Conservation (phyloP, 495 filamentous ascomycete genomes). For the Bryoglossum gracile region DNA sequence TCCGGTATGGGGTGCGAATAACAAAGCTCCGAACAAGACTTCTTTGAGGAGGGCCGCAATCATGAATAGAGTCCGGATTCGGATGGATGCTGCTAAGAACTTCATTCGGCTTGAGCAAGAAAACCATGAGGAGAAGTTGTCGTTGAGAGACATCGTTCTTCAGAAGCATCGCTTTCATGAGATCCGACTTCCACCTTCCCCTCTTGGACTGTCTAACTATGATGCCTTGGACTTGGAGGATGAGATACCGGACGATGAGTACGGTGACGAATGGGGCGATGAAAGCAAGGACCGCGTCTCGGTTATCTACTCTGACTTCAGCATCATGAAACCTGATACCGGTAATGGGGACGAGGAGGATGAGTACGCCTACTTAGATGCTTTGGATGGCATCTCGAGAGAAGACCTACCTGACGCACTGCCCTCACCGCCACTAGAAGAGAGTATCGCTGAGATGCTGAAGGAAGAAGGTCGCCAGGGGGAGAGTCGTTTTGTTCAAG, state of each 20-base stretch:
- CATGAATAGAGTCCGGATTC: slow-evolving; percentile 42
- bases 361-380: slow-evolving; percentile 38
- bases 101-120: slow-evolving; percentile 19
- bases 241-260: slow-evolving; percentile 32
- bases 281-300: slow-evolving; percentile 14
- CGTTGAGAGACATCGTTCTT: slow-evolving; percentile 20
- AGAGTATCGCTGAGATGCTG: slow-evolving; percentile 24
- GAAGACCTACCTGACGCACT: slow-evolving; percentile 22
- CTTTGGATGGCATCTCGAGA: slow-evolving; percentile 34
- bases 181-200: slow-evolving; percentile 31
- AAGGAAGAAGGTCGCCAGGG: slow-evolving; percentile 28
- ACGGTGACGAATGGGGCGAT: slow-evolving; percentile 24
- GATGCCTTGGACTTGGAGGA: slow-evolving; percentile 42
- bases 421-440: slow-evolving; percentile 22
- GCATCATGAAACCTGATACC: slow-evolving; percentile 24
- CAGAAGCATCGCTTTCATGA: slow-evolving; percentile 22
- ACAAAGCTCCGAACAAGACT: slow-evolving; percentile 30
- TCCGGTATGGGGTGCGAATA: slow-evolving; percentile 43
- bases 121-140: slow-evolving; percentile 6
- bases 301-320: slow-evolving; percentile 32
- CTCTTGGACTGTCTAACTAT: slow-evolving; percentile 39
- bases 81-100: slow-evolving; percentile 27
- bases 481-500: slow-evolving; percentile 25
- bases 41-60: slow-evolving; percentile 49
- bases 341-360: slow-evolving; percentile 13